Percentiles rank a stretch among this genome's conserved stretches.
phyloP scores from a whole-genome alignment of 2,329 filamentous ascomycete genomes.

The Thielaviopsis punctulata region DNA sequence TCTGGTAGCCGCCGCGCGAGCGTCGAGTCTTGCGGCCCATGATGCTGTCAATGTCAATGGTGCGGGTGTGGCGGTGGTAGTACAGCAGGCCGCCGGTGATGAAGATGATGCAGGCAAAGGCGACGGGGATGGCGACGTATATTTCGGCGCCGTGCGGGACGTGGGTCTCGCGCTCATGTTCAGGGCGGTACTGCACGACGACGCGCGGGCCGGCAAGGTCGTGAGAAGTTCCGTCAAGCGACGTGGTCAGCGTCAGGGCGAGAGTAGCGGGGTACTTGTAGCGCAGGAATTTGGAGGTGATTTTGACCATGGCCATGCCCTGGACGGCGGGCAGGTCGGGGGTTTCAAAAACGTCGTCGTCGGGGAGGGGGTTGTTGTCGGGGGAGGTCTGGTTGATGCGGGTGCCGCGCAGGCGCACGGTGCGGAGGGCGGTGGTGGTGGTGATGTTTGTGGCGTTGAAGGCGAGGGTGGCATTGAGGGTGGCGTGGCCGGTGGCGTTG shows the following conservation, averaged over 20 bases:
- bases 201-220: constrained; percentile 28
- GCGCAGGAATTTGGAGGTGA: constrained; percentile 23
- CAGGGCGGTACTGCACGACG: constrained; percentile 18
- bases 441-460: neutral
- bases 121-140: constrained; percentile 34
- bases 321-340: constrained; percentile 21
- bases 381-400: constrained; percentile 26
- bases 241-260: constrained; percentile 28
- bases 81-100: constrained; percentile 37
- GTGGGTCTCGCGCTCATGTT: constrained; percentile 18
- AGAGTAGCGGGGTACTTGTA: constrained; percentile 27
- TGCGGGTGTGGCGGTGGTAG: constrained; percentile 35
- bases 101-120: constrained; percentile 30
- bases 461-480: neutral
- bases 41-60: constrained; percentile 33
- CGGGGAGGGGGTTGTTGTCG: constrained; percentile 25
- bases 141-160: constrained; percentile 25
- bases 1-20: constrained; percentile 19
- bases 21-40: constrained; percentile 30
- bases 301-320: constrained; percentile 32
- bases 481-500: neutral
- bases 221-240: constrained; percentile 19
- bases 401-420: constrained; percentile 16
- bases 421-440: constrained; percentile 7
- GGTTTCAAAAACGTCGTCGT: constrained; percentile 22